These are phyloP conservation scores for Heliosperma pusillum DNA, from an alignment of 148 eudicot species.

Conservation along the genomic window DNA sequence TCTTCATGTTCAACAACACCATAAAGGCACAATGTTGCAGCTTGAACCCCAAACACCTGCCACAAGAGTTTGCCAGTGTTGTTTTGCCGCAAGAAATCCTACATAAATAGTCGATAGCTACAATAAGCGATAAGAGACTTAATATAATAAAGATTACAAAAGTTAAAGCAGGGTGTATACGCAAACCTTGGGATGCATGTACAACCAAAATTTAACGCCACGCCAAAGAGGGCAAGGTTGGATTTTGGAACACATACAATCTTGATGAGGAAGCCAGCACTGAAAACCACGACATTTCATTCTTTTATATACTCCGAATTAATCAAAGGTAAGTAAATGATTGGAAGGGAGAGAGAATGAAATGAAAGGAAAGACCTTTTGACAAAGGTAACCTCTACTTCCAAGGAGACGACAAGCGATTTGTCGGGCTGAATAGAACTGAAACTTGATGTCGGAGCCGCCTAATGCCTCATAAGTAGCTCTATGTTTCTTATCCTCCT, in stretches of 20 bases:
- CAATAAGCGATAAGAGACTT: neutral
- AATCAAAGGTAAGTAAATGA: neutral
- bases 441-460: slow-evolving; percentile 71
- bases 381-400: slow-evolving; percentile 94
- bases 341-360: too few relatives aligned
- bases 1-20: slow-evolving; percentile 90
- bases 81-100: slow-evolving; percentile 96
- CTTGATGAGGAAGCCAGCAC: slow-evolving; percentile 94
- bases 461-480: slow-evolving; percentile 62
- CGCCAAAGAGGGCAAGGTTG: slow-evolving; percentile 51
- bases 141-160: neutral
- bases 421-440: slow-evolving; percentile 86
- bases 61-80: slow-evolving; percentile 95
- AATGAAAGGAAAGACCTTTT: slow-evolving; percentile 49
- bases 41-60: slow-evolving; percentile 91
- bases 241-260: slow-evolving; percentile 83
- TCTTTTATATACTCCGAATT: too few relatives aligned
- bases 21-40: slow-evolving; percentile 81
- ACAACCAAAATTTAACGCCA: slow-evolving; percentile 77
- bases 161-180: neutral
- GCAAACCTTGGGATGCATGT: slow-evolving; percentile 98
- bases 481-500: slow-evolving; percentile 90
- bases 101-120: slow-evolving; percentile 4
- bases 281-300: slow-evolving; percentile 28
- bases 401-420: slow-evolving; percentile 97